Conservation (phyloP, 495 filamentous ascomycete genomes). For the Beverwykella pulmonaria region DNA sequence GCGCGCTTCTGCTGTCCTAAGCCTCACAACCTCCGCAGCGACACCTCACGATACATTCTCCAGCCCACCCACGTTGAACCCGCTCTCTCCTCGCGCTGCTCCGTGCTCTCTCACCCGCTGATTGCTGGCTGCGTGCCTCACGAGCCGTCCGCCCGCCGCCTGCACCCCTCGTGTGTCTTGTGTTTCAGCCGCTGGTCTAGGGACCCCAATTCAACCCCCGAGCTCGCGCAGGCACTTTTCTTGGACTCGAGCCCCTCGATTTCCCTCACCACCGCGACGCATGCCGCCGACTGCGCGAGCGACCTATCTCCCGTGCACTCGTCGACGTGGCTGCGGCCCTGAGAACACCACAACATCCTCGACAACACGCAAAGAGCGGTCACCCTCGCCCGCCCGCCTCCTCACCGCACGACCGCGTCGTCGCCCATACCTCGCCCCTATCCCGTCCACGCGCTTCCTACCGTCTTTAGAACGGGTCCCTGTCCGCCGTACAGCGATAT, state of each 20-base stretch:
- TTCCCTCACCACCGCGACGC: conserved; percentile 22
- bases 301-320: not conserved
- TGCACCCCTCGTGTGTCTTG: conserved; percentile 12
- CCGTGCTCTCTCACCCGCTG: not conserved
- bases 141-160: conserved; percentile 7
- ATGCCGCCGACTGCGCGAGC: conserved; percentile 25
- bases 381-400: not conserved
- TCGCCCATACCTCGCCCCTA: not conserved
- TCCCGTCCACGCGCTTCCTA: not conserved
- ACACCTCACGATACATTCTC: not conserved
- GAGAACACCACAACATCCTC: not conserved
- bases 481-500: not conserved
- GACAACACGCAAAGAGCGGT: conserved; percentile 5
- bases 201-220: conserved; percentile 17
- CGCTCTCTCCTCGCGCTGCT: not conserved
- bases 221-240: conserved; percentile 9
- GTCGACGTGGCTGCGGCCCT: not conserved
- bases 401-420: conserved; percentile 5
- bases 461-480: not conserved
- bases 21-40: conserved; percentile 28
- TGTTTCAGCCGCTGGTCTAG: conserved; percentile 30
- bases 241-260: conserved; percentile 25
- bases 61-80: not conserved
- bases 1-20: conserved; percentile 6
- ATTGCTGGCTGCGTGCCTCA: conserved; percentile 3